These are phyloP conservation scores for Thymus quinquecostatus DNA, from an alignment of 257 asterid genomes.

Conservation along the genomic window DNA sequence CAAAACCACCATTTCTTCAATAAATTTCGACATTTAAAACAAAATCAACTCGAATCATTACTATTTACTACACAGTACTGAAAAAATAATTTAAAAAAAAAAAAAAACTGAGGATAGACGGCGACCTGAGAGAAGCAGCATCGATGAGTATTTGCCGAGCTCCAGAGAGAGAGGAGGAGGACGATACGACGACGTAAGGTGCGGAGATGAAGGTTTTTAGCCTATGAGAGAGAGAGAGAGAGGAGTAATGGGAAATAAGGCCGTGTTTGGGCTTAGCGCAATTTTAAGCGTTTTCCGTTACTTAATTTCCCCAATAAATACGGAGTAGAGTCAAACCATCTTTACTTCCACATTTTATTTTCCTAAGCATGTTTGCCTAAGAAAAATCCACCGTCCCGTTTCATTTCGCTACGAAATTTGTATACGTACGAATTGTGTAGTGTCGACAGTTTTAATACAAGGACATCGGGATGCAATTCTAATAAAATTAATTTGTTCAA, in stretches of 20 bases:
- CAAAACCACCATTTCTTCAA: slow-evolving; percentile 21
- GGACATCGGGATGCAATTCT: no score
- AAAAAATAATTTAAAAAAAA: background rate
- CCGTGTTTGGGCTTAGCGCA: slow-evolving; percentile 10
- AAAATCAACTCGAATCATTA: background rate
- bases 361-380: no score
- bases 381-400: no score
- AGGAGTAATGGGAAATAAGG: background rate
- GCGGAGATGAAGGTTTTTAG: slow-evolving; percentile 30
- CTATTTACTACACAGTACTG: no score
- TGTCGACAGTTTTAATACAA: no score
- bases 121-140: slow-evolving; percentile 33
- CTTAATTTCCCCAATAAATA: background rate
- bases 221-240: slow-evolving; percentile 15
- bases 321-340: slow-evolving; percentile 9
- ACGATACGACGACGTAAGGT: slow-evolving; percentile 33
- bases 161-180: background rate
- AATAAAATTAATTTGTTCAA: no score
- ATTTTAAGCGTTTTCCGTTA: background rate
- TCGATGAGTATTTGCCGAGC: background rate
- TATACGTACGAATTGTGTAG: no score
- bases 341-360: background rate
- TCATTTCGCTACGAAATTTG: no score
- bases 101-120: background rate
- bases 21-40: background rate